These are phyloP conservation scores for Ustilago nuda DNA, from an alignment of 1,284 basidiomycete genomes.

Conservation along the genomic window DNA sequence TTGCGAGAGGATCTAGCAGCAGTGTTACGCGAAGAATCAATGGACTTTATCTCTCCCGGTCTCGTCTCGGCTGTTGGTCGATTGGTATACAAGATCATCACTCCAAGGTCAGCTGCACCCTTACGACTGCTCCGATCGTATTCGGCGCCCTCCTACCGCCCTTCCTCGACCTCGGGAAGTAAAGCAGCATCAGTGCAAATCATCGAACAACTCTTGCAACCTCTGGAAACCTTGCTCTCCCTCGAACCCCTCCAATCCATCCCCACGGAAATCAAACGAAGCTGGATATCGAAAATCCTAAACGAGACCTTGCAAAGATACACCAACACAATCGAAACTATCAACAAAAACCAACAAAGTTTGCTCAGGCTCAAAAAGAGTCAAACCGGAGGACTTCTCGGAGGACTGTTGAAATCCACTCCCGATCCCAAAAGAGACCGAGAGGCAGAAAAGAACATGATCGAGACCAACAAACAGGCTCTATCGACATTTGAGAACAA, in stretches of 20 bases:
- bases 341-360: conserved; percentile 63
- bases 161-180: conserved; percentile 71
- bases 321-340: conserved; percentile 51
- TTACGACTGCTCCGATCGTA: conserved; percentile 87
- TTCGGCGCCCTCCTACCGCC: conserved; percentile 81
- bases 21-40: conserved; percentile 21
- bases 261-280: neutral
- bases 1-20: conserved; percentile 16
- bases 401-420: conserved; percentile 20
- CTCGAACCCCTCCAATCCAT: neutral
- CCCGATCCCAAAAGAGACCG: neutral
- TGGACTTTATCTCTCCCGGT: conserved; percentile 27
- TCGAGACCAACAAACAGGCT: conserved; percentile 13
- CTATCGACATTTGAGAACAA: neutral
- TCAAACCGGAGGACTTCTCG: conserved; percentile 12
- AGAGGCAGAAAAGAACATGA: neutral
- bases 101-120: conserved; percentile 82
- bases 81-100: conserved; percentile 73
- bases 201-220: conserved; percentile 23
- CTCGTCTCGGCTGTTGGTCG: conserved; percentile 15
- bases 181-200: conserved; percentile 22
- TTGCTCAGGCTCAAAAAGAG: conserved; percentile 61
- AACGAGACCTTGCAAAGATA: conserved; percentile 42
- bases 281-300: conserved; percentile 37
- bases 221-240: conserved; percentile 24